Evolutionary conservation across 495 filamentous ascomycete genomes (phyloP).

Genomic region (Penicillium bialowiezense): DNA sequence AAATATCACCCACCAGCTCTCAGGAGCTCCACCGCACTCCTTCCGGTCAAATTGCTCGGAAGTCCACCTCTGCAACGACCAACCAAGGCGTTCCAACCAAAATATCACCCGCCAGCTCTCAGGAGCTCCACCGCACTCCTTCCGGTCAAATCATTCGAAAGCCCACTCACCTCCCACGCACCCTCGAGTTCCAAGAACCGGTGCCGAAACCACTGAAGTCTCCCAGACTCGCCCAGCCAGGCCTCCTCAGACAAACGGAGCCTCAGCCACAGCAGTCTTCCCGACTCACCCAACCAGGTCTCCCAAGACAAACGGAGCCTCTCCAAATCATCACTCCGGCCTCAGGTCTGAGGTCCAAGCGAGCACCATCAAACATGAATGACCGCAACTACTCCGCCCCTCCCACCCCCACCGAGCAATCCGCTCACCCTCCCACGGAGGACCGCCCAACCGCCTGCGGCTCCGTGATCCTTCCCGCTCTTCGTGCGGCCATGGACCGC

Average conservation of each 20-base stretch:
- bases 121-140: slow-evolving; percentile 42
- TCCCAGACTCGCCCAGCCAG: not conserved
- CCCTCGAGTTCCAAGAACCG: too few relatives aligned
- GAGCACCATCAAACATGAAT: slow-evolving; percentile 15
- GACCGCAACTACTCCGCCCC: slow-evolving; percentile 12
- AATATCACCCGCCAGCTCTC: slow-evolving; percentile 22
- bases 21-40: slow-evolving; percentile 45
- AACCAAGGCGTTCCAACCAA: not conserved
- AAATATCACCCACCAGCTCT: slow-evolving; percentile 20
- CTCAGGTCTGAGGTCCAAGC: slow-evolving; percentile 25
- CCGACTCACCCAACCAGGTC: not conserved
- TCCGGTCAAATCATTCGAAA: too few relatives aligned
- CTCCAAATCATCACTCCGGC: slow-evolving; percentile 3
- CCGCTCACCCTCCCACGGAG: slow-evolving; percentile 1
- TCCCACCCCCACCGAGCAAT: not conserved
- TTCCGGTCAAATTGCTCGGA: too few relatives aligned
- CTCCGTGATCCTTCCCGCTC: slow-evolving; percentile 82
- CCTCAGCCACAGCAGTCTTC: not conserved
- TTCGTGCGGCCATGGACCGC: slow-evolving; percentile 82
- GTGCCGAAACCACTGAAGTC: not conserved
- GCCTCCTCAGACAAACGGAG: slow-evolving; percentile 9
- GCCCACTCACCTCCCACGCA: too few relatives aligned
- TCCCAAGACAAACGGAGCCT: slow-evolving; percentile 9
- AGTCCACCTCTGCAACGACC: slow-evolving; percentile 15
- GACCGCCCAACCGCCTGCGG: slow-evolving; percentile 19